Base-by-base conservation (phyloP, 352 stramenopile genomes). In the Pythium folliculosum region DNA sequence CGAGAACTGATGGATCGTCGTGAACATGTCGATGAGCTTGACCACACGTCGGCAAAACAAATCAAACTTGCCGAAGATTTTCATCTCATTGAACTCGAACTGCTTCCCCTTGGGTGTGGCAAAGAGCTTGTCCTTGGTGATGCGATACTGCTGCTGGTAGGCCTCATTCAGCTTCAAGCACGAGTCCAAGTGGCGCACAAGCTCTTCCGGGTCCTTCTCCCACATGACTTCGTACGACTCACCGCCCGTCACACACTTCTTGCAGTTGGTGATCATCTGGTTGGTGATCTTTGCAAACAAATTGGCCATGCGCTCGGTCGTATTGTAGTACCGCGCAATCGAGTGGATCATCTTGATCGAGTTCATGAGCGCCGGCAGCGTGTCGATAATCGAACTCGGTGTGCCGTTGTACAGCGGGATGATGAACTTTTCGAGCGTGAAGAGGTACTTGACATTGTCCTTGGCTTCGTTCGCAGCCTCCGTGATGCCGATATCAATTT, bases 301-400 rank as follows among this genome's bases (percentile, higher is more conserved):
- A 43, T 94, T 97, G 0, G 95, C 95, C 90, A 99, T 99, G 32
- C 97, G 86, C 69, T 99, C 97, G 7, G 89, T 97, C n/a, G 96
- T 99, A 74, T 99, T 99, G 84, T 99, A 99, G 68, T 99, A 99
- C 50, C 97, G 82, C 61, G 97, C 95, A 66, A 99, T 99, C 13
- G 95, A 98, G 72, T 99, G 97, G 66, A 99, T 99, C 97, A 99
- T 99, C 82, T 99, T 99, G 82, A 99, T 99, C 32, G 93, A 98
- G 80, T 99, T 99, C 81, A 99, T 98, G 5, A 99, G 84, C 32
- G 97, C 96, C 7, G 97, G 97, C 17, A 99, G 80, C 52, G 97
- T 98, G 80, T 99, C 97, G 62, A 99, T 98, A 63, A 99, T 99
- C n/a, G 93, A 96, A 62, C 93, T 97, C 5, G 96, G 94, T 35